Percentiles rank a stretch among this genome's conserved stretches.
Conservation (phyloP, 2,329 filamentous ascomycete genomes). For the Calonectria crousiana region DNA sequence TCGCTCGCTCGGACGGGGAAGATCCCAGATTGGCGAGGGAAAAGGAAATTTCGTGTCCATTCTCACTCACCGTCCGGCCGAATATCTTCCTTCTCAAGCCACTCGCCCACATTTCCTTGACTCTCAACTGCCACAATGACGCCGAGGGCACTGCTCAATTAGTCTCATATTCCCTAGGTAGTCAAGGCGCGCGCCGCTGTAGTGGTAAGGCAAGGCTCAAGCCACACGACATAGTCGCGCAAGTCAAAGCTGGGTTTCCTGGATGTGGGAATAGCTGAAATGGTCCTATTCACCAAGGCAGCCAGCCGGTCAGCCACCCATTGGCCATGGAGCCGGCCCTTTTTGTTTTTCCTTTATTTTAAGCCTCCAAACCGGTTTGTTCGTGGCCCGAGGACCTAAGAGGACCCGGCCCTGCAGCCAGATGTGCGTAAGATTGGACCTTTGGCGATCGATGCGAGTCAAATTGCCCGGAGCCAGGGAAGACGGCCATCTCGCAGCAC, state of each 20-base stretch:
- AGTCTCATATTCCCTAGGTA: slow-evolving; percentile 8
- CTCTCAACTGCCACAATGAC: background rate
- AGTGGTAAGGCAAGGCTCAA: slow-evolving; percentile 13
- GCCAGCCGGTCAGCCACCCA: background rate
- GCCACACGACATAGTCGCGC: slow-evolving; percentile 5
- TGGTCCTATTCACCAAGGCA: background rate
- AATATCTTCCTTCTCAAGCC: slow-evolving; percentile 2
- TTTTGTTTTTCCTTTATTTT: slow-evolving; percentile 17
- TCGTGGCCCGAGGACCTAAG: background rate
- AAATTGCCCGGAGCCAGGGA: slow-evolving; percentile 38
- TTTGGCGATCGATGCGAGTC: slow-evolving; percentile 39
- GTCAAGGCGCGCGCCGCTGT: background rate
- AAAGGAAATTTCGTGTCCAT: background rate
- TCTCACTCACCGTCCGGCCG: background rate
- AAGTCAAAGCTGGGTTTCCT: background rate
- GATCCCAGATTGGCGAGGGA: background rate
- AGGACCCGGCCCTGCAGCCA: slow-evolving; percentile 1
- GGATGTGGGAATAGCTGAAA: background rate
- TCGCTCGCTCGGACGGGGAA: slow-evolving; percentile 11
- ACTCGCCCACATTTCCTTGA: background rate
- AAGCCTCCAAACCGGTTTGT: slow-evolving; percentile 18
- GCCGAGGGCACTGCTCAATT: slow-evolving; percentile 6
- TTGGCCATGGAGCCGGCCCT: background rate
- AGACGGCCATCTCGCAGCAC: slow-evolving; percentile 26
- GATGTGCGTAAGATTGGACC: slow-evolving; percentile 30